Evolutionary conservation across 192 early-diverging fungal species (phyloP), one percentile per base, ranked within the genome.

Genomic region (Coemansia reversa): DNA sequence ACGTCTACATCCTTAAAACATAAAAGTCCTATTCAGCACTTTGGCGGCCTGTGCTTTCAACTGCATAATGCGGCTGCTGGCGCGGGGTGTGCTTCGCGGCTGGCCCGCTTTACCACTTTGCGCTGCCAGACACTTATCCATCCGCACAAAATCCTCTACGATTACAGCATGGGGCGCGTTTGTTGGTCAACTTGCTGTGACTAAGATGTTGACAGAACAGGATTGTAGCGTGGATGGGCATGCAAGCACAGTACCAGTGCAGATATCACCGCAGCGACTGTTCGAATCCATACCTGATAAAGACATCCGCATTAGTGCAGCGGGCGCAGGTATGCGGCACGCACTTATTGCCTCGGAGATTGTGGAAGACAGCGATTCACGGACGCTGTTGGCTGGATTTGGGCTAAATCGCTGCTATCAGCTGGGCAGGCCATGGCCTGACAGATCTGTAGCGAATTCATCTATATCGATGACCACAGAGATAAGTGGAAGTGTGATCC

Each of bases 401-500:
- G 85, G 85, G 7, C 68, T 84, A 55, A 86, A 86, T 27, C 72
- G 78, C 57, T 81, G 79, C 56, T 69, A 62, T 12, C 85, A 86
- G 49, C 82, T 86, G 20, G 85, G 85, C 16, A 47, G 39, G 12
- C n/a, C 55, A 11, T 16, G 23, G 14, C 2, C 53, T 12, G 20
- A 24, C 35, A 11, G 25, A 5, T 18, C 60, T 4, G 25, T 12
- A 14, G 32, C 54, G 12, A 25, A 52, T 5, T 47, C 58, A 19
- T 11, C 18, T 5, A 27, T 16, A 29, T 60, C 60, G 0, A 47
- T 76, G 18, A n/a, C 48, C 22, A 60, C 74, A 19, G 52, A 55
- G 16, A 62, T 79, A 3, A 27, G 53, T 3, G 85, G 83, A 7
- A 62, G 62, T 33, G 64, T 74, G 9, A 29, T 58, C 9, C 63